Conservation (phyloP, 1,139 yeast species). For the Pneumocystis canis region DNA sequence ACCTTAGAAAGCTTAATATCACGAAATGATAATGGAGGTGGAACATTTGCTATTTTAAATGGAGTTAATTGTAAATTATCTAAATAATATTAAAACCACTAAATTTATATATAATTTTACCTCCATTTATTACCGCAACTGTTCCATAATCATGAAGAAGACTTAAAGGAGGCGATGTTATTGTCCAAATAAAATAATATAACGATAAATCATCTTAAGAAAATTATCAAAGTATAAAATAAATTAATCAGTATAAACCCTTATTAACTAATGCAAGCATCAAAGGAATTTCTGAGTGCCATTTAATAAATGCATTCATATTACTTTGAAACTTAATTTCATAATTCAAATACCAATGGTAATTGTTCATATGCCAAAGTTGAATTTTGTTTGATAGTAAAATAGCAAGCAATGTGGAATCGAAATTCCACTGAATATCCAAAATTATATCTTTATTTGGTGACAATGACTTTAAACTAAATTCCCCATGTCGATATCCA, state of each 20-base stretch:
- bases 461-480: slow-evolving; percentile 34
- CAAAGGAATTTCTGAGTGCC: slow-evolving; percentile 84
- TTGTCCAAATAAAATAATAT: slow-evolving; percentile 52
- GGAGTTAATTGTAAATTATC: slow-evolving; percentile 62
- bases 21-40: slow-evolving; percentile 82
- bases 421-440: slow-evolving; percentile 66
- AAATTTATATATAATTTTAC: neutral
- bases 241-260: slow-evolving; percentile 29
- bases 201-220: slow-evolving; percentile 33
- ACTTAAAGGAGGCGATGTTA: slow-evolving; percentile 52
- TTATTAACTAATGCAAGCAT: slow-evolving; percentile 39
- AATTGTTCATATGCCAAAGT: slow-evolving; percentile 83
- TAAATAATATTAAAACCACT: neutral
- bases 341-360: slow-evolving; percentile 89
- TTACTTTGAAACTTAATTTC: slow-evolving; percentile 35
- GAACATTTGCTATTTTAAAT: slow-evolving; percentile 69
- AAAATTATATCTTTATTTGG: slow-evolving; percentile 30
- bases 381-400: slow-evolving; percentile 49
- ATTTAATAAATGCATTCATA: slow-evolving; percentile 32
- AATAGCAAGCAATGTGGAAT: slow-evolving; percentile 65
- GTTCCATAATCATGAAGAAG: slow-evolving; percentile 64
- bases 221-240: slow-evolving; percentile 7
- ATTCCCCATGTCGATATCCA: slow-evolving; percentile 84
- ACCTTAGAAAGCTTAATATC: slow-evolving; percentile 41
- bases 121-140: slow-evolving; percentile 69